Base-by-base conservation (phyloP, 495 filamentous ascomycete species). In the Aspergillus cristatus region DNA sequence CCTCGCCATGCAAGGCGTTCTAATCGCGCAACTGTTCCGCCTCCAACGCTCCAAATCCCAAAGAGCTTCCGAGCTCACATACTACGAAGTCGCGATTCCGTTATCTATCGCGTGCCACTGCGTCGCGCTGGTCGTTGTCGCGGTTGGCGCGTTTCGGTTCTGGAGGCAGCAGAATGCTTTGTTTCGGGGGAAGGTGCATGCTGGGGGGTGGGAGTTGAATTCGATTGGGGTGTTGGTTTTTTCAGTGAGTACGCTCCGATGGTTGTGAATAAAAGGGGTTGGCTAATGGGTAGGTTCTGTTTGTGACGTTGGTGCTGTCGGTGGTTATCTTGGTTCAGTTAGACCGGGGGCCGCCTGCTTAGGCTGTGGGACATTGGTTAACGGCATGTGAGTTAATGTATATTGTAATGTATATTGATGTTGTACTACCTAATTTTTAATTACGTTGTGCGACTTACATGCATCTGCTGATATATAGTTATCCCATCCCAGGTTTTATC, bases 91-190 rank as follows among this genome's bases (percentile, higher is more conserved):
- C 34, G 79, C 78, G 15, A 78, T 77, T 34, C 84, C 82, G 4
- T 60, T 89, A 12, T 66, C 80, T 1, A 64, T 70, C 7, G 48
- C 68, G 24, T 81, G 78, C 44, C 70, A 82, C 35, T 53, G 51
- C 3, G 68, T 71, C 13, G 77, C 82, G 8, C 65, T 87, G 4
- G 31, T 73, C 8, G 65, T 78, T 10, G 56, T 69, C 1, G 20
- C 73, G 10, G 46, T 84, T 16, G 83, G 83, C 3, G 70, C 73
- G 12, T 67, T 70, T 49, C 68, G 82, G 20, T 81, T 79, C 57
- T 90, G 76, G 74, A 72, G 74, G 35, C 75, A 79, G 46, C 82
- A 88, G 57, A 68, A 65, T 54, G 79, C 78, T 1, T 88, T 25
- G 59, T 78, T 24, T 14, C 47, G 71, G 36, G 84, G 82, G 11